Base-by-base conservation (phyloP, 441 rosid genomes). In the Pelargonium cotyledonis region DNA sequence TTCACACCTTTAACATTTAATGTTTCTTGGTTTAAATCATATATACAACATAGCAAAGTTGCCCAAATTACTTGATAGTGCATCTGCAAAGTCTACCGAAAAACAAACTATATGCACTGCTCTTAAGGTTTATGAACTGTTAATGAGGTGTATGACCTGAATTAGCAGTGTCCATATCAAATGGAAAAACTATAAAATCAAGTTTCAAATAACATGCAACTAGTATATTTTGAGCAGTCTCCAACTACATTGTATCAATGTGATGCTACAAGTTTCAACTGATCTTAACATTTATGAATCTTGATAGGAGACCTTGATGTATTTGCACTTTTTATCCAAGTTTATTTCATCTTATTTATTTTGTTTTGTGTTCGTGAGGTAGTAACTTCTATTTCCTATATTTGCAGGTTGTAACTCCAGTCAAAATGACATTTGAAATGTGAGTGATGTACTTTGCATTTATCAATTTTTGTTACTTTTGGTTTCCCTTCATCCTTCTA, bases 361-460 rank as follows among this genome's bases (percentile, higher is more conserved):
- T 21, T 21, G 63, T 60, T n/a, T 8, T 9, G 12, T 60, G 35
- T 60, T 14, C 35, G n/a, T 19, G 63, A 61, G 57, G n/a, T 68
- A 66, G 70, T 47, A n/a, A 63, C 70, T 75, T 66, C 23, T 51
- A 40, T 40, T 19, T 46, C 68, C 69, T 26, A 44, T 35, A 51
- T 67, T 41, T 76, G 77, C 92, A 95, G 99, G 94, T 95, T 80
- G 98, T 89, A 57, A 66, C 97, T 79, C 98, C 98, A 35, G 94
- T 95, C 80, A 92, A 95, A 81, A 92, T 95, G 99, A 89, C 96
- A 72, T 90, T 95, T 79, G 91, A 92, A 84, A 89, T 95, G 99
- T 92, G 84, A 85, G 98, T 75, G 35, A 47, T 44, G 12, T 35
- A 65, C 65, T 69, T 69, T 57, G 18, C 43, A 66, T 62, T 46